Base-by-base conservation (phyloP, 2,329 filamentous ascomycete genomes). In the Colletotrichum theobromicola region DNA sequence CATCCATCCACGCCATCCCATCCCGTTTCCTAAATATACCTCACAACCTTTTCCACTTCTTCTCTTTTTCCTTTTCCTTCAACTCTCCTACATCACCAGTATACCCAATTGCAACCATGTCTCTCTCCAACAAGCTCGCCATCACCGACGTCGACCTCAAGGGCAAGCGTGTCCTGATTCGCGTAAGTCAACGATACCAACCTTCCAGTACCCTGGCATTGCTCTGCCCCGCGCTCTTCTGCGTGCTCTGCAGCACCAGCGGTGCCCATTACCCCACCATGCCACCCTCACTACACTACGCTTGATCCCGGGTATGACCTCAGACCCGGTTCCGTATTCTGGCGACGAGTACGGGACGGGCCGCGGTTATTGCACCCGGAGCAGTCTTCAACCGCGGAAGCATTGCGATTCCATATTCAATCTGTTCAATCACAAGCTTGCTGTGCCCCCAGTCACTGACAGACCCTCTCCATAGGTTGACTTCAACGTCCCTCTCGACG, bases 401-500 rank as follows among this genome's bases (percentile, higher is more conserved):
- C 46, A 71, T 55, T 60, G 60, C 58, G 24, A 68, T 68, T 46
- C 28, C 8, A 42, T 46, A 50, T 21, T 10, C 12, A n/a, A 67
- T 16, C n/a, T 34, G 2, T 24, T 67, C 32, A 16, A 7, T 34
- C 21, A 35, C n/a, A 15, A 24, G n/a, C 30, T 37, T 50, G n/a
- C n/a, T 50, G 42, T 21, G 42, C 4, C 42, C 42, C 42, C 42
- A 55, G 35, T 46, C 18, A 55, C 71, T 67, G 75, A 77, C 81
- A 80, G 78, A 82, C 72, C 62, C 64, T 55, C 13, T 37, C 42
- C 68, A 66, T 82, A 98, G 96, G 96, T 99, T 85, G 97, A 99
- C 92, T 99, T 99, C 93, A 99, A 99, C 88, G 97, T 99, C 72
- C 97, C 97, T 78, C 95, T 99, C 83, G 95, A 99, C 84, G 91